These are phyloP conservation scores for Calonectria ilicicola DNA, from an alignment of 2,329 filamentous ascomycete species.

Conservation along the genomic window DNA sequence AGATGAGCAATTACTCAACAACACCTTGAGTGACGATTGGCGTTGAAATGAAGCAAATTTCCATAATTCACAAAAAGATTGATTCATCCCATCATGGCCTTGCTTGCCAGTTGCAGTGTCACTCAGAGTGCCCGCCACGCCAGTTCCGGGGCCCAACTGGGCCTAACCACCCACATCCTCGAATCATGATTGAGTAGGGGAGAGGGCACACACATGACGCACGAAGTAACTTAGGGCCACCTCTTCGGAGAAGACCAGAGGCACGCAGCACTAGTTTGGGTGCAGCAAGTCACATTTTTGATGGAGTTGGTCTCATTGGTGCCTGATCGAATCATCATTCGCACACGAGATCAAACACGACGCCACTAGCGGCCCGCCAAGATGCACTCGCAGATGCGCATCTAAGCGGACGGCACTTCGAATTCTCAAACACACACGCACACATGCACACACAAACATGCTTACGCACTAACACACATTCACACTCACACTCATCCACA, in stretches of 20 bases:
- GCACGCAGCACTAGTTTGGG: neutral
- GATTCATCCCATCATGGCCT: neutral
- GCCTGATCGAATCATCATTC: neutral
- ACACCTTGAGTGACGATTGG: neutral
- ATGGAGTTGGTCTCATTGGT: neutral
- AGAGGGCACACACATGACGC: neutral
- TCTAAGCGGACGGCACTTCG: neutral
- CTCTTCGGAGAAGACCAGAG: neutral
- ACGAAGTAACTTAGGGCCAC: neutral
- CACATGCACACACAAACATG: neutral
- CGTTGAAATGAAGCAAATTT: neutral
- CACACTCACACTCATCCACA: no score
- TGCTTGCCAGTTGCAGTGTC: neutral
- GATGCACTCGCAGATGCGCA: neutral
- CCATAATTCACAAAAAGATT: neutral
- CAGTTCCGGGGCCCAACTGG: neutral
- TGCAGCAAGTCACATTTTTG: neutral
- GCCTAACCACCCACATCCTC: neutral
- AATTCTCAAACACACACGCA: neutral
- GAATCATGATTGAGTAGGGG: neutral
- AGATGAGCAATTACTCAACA: neutral
- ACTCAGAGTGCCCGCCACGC: neutral
- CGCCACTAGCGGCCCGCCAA: constrained; percentile 3
- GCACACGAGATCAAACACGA: neutral
- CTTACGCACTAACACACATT: neutral